Percentiles rank a stretch among this genome's conserved stretches.
These are phyloP conservation scores for Calonectria pseudoturangicola DNA, from an alignment of 2,329 filamentous ascomycete species.

Conservation along the genomic window DNA sequence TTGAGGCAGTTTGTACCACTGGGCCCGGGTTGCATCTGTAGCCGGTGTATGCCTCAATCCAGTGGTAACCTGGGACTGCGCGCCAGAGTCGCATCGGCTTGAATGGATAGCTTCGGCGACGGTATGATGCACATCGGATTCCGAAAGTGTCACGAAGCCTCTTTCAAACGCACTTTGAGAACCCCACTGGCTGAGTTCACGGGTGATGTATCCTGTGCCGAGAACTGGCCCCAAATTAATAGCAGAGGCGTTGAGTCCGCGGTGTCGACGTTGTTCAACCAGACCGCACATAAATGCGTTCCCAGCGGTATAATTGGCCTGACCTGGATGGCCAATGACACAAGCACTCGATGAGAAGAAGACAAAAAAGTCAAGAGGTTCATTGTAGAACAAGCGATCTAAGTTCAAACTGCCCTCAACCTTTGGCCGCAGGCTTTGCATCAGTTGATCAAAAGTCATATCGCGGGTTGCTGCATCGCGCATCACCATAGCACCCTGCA, in stretches of 20 bases:
- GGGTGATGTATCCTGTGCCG: conserved; percentile 64
- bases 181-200: background rate
- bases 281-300: conserved; percentile 61
- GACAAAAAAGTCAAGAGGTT: conserved; percentile 63
- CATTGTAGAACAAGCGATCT: conserved; percentile 55
- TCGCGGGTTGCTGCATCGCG: conserved; percentile 57
- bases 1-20: conserved; percentile 8
- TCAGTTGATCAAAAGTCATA: conserved; percentile 55
- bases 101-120: conserved; percentile 12
- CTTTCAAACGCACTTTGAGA: conserved; percentile 15
- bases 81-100: background rate
- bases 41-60: conserved; percentile 11
- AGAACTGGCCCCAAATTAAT: conserved; percentile 60
- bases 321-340: conserved; percentile 60
- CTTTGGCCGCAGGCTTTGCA: conserved; percentile 58
- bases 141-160: conserved; percentile 1
- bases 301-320: conserved; percentile 61
- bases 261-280: conserved; percentile 50
- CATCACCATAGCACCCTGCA: conserved; percentile 66
- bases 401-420: conserved; percentile 59
- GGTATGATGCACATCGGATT: conserved; percentile 17
- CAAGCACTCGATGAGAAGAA: conserved; percentile 61
- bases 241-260: conserved; percentile 52
- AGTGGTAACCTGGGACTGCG: background rate
- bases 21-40: background rate